Base-by-base conservation (phyloP, 768 basidiomycete genomes). In the Kwoniella bestiolae region DNA sequence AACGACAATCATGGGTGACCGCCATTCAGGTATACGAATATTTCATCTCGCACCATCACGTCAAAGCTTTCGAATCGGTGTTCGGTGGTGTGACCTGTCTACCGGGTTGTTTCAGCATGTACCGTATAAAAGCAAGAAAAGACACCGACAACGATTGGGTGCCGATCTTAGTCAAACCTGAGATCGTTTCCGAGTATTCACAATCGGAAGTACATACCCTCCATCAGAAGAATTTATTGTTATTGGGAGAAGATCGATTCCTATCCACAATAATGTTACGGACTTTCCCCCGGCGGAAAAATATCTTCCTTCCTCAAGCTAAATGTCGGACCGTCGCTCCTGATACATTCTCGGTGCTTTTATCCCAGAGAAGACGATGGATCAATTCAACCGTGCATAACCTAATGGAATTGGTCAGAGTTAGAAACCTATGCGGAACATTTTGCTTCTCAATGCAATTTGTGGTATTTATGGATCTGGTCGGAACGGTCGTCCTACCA, bases 381-480 rank as follows among this genome's bases (percentile, higher is more conserved):
- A 98, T 99, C 83, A 98, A 98, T 82, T 97, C 95, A 16, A 98
- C 96, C 0, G 91, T 99, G 56, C 96, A 98, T 84, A 98, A 99
- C 80, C 87, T 99, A 56, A 97, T 98, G 94, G 96, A 99, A 81
- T 89, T 99, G 41, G 92, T 97, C 35, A 88, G 92, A 66, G 96
- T 99, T 44, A 91, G 91, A 70, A 93, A 99, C 78, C 86, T 97
- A 16, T 98, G 96, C 81, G 96, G 96, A 35, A 98, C 95, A 31
- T 99, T 99, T 83, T 99, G 96, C 85, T 97, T 98, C 83, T 96
- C 93, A 82, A 98, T 97, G 94, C 96, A 98, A 80, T 98, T 98
- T 81, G 89, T 98, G 80, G 94, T 98, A 59, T 92, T 95, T 83
- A 94, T 98, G 91, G 94, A 97, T 81, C 68, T 83, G n/a, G 71